phyloP scores from a whole-genome alignment of 1,139 yeast species.

The Meyerozyma athensensis region DNA sequence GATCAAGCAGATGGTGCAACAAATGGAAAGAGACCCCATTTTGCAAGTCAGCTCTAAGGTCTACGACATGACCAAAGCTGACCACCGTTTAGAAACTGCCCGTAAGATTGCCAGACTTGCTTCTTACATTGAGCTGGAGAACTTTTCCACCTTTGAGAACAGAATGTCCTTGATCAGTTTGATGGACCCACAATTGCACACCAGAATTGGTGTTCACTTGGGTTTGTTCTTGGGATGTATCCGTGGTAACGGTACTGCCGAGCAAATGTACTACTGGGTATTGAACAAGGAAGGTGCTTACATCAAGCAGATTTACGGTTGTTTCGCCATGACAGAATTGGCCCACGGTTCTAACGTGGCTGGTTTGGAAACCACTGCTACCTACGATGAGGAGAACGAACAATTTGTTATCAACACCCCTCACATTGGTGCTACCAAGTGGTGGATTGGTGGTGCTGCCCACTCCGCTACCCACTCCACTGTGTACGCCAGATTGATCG shows the following conservation, averaged over 20 bases:
- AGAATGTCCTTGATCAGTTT: conserved; percentile 40
- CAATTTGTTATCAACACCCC: conserved; percentile 81
- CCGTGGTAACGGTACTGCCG: conserved; percentile 49
- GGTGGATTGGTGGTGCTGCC: conserved; percentile 99
- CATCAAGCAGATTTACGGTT: conserved; percentile 72
- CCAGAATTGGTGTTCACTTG: conserved; percentile 47
- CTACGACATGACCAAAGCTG: conserved; percentile 36
- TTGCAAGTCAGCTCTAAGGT: conserved; percentile 32
- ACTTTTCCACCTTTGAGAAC: conserved; percentile 30
- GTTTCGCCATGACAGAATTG: conserved; percentile 92
- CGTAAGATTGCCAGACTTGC: conserved; percentile 39
- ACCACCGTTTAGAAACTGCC: conserved; percentile 44
- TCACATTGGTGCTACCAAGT: conserved; percentile 85
- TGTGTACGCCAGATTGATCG: conserved; percentile 76
- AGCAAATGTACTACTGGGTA: conserved; percentile 69
- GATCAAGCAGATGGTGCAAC: conserved; percentile 33
- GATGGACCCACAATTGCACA: conserved; percentile 46
- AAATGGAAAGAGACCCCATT: conserved; percentile 48
- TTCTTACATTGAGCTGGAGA: conserved; percentile 41
- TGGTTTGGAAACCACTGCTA: conserved; percentile 87
- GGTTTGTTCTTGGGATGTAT: conserved; percentile 47
- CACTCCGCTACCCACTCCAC: conserved; percentile 85
- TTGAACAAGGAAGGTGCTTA: conserved; percentile 63
- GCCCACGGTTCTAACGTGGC: conserved; percentile 96
- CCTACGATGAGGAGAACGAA: conserved; percentile 61